Evolutionary conservation across 2,329 filamentous ascomycete genomes (phyloP), one percentile per base, ranked within the genome.

Genomic region (Tolypocladium guangdongense): DNA sequence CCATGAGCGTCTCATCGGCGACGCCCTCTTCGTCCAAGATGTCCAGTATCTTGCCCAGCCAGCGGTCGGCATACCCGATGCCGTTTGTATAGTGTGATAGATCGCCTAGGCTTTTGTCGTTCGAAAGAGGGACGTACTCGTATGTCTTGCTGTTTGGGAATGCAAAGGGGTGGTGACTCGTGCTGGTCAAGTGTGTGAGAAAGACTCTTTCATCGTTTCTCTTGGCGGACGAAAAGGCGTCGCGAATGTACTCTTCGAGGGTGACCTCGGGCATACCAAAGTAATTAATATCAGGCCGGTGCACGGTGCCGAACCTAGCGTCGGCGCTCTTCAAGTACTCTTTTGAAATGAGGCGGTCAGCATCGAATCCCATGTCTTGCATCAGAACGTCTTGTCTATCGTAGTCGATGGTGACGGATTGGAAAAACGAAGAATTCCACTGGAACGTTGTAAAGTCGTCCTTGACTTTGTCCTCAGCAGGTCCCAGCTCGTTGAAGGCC

Each of bases 141-240:
- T 66, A 66, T 0, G 58, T 60, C 2, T 57, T 58, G 5, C 22
- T 24, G 39, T 41, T 24, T 41, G 66, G 66, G 50, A 69, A 56
- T 4, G 56, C 56, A 38, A 67, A 70, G n/a, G 64, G 63, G 41
- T 69, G 66, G 52, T 70, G 67, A 3, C 62, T 64, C 1, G 67
- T 69, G 53, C 66, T 68, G 2, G 68, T 70, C 2, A 70, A 51
- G 54, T 70, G 68, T 1, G 66, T 65, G 1, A 70, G 53, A 33
- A 69, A 70, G 0, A 69, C 58, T 10, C 67, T 59, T 38, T 68
- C 60, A 12, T 69, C 60, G 0, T 62, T 63, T n/a, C 61, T 57
- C 20, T 58, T 62, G 4, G 67, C 66, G 2, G 57, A 58, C 2
- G 55, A 52, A 30, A 69, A 68, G 11, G 61, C 56, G 48, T 70